Conservation (phyloP, 176 grass and related monocot species). For the Oryza meridionalis region DNA sequence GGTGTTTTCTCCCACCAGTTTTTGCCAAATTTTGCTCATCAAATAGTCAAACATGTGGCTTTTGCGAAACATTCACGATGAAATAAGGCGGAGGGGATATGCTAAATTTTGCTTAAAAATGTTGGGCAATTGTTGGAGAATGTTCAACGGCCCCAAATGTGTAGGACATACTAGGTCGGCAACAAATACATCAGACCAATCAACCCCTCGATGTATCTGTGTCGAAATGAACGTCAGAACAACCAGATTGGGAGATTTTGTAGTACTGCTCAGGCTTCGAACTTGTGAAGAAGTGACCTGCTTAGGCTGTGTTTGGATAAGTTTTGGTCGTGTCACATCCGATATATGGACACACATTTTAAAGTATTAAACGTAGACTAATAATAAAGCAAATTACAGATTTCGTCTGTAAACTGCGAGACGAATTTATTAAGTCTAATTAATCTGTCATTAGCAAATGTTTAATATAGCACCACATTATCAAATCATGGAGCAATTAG, state of each 20-base stretch:
- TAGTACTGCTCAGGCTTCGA: not conserved
- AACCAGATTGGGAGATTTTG: not conserved
- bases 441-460: too few species aligned
- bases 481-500: too few species aligned
- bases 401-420: too few species aligned
- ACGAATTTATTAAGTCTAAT: too few species aligned
- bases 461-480: too few species aligned
- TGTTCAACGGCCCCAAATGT: not conserved
- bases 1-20: too few species aligned
- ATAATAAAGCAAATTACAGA: too few species aligned
- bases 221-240: constrained; percentile 48
- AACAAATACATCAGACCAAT: not conserved
- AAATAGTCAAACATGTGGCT: not conserved
- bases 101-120: not conserved
- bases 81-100: too few species aligned
- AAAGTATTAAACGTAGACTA: too few species aligned
- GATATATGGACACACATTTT: too few species aligned
- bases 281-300: not conserved
- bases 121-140: not conserved
- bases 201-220: not conserved
- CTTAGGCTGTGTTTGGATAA: not conserved
- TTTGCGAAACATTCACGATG: not conserved
- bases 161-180: not conserved
- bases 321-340: too few species aligned
- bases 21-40: not conserved